Base-by-base conservation (phyloP, 768 basidiomycete genomes). In the Galerina marginata region DNA sequence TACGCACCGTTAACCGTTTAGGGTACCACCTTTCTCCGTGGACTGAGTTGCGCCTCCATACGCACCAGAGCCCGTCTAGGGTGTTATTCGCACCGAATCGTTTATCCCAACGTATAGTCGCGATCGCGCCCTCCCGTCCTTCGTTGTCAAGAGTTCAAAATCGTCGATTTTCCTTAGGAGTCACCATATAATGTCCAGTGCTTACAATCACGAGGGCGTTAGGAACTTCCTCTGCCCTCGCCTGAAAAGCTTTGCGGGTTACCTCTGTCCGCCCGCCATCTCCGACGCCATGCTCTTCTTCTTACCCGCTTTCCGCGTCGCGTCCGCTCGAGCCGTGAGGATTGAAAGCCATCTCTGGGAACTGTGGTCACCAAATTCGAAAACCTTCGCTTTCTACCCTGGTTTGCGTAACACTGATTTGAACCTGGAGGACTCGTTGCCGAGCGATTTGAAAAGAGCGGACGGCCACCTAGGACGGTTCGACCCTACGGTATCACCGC, bases 391-490 rank as follows among this genome's bases (percentile, higher is more conserved):
- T 0, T 68, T 51, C 33, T 67, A 65, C 23, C 64, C 67, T 0
- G 61, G 65, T 4, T 11, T 57, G 0, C 25, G 16, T 1, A 39
- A 43, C n/a, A 23, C 38, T 1, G 14, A 46, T 2, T 14, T 23
- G 1, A 14, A 6, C 0, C 4, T 50, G 0, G 50, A 39, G 9
- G 10, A 46, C 0, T 1, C 14, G 2, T 2, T 50, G 2, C 48
- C 53, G 0, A 4, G 15, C 5, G 44, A 62, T 36, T 33, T 29
- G 14, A 7, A 49, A 4, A 39, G 62, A 1, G 58, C 42, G 49
- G 62, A 67, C 12, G 63, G 67, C 0, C 65, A 62, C 25, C 33
- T 57, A 0, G 66, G 66, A 12, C 57, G 50, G 0, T 67, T 61
- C 23, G 66, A 69, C 36, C 61, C 48, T 15, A 60, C 62, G 1